phyloP scores from a whole-genome alignment of 371 early-diverging fungal genomes.

The Phascolomyces articulosus region DNA sequence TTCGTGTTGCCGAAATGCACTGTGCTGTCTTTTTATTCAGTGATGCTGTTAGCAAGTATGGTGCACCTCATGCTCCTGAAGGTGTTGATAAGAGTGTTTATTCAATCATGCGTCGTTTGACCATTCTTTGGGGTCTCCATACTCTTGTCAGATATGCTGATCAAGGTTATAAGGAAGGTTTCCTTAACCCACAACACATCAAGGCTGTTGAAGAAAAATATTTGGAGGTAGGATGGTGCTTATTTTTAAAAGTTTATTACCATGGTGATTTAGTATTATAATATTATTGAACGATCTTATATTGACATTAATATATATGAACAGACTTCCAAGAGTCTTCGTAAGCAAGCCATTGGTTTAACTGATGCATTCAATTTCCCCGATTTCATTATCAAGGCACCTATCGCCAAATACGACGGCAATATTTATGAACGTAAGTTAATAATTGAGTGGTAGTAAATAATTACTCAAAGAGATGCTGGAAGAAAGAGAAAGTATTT shows the following conservation, averaged over 20 bases:
- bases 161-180: constrained; percentile 57
- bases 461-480: too few relatives aligned
- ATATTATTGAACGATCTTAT: neutral
- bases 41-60: constrained; percentile 29
- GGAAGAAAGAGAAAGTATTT: too few relatives aligned
- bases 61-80: constrained; percentile 21
- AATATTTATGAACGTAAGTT: constrained; percentile 58
- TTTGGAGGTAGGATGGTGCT: constrained; percentile 31
- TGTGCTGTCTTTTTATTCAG: constrained; percentile 36
- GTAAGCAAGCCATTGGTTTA: constrained; percentile 64
- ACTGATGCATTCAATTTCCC: constrained; percentile 67
- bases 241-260: too few relatives aligned
- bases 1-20: constrained; percentile 42
- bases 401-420: constrained; percentile 68
- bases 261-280: neutral
- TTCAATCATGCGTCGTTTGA: constrained; percentile 36
- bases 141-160: constrained; percentile 46
- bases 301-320: constrained; percentile 6
- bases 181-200: constrained; percentile 48
- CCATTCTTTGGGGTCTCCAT: constrained; percentile 43
- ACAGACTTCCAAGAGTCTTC: constrained; percentile 49
- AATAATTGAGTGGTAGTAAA: too few relatives aligned
- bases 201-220: constrained; percentile 48
- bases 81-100: constrained; percentile 21
- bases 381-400: constrained; percentile 70